phyloP scores from a whole-genome alignment of 176 grass and related monocot species.

The Zizania latifolia region DNA sequence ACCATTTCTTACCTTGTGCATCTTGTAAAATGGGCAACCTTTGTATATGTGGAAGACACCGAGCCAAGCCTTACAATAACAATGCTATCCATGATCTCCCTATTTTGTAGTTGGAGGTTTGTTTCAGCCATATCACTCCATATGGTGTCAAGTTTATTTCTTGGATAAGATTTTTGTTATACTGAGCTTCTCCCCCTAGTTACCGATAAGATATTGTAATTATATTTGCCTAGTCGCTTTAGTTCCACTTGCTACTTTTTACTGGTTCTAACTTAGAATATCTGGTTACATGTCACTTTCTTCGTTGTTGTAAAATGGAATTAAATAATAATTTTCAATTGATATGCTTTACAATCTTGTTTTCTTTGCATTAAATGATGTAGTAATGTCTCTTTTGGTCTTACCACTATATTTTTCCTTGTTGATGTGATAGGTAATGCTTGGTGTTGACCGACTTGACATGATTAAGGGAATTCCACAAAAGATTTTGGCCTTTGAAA shows the following conservation, averaged over 20 bases:
- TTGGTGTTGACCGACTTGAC: conserved; percentile 95
- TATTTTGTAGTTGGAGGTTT: not conserved
- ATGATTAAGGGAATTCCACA: conserved; percentile 99
- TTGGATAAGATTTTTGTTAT: not conserved
- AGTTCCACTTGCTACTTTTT: not conserved
- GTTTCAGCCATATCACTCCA: not conserved
- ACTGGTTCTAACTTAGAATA: not conserved
- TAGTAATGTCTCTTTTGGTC: not conserved
- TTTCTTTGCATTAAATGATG: not conserved
- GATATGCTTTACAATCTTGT: not conserved
- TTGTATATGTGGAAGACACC: not conserved
- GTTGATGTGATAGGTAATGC: conserved; percentile 73
- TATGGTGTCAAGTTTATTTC: not conserved
- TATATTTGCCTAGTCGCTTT: not conserved
- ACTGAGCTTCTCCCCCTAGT: not conserved
- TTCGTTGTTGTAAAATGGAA: not conserved
- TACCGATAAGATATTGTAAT: not conserved
- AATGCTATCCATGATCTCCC: not conserved
- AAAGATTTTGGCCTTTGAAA: conserved; percentile 99
- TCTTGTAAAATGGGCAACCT: not conserved
- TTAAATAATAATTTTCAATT: not conserved
- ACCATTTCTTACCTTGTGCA: not conserved
- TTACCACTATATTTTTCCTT: conserved; percentile 14
- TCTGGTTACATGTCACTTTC: not conserved
- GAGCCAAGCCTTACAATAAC: not conserved